These are phyloP conservation scores for Mycena latifolia DNA, from an alignment of 768 basidiomycete species.

Conservation along the genomic window DNA sequence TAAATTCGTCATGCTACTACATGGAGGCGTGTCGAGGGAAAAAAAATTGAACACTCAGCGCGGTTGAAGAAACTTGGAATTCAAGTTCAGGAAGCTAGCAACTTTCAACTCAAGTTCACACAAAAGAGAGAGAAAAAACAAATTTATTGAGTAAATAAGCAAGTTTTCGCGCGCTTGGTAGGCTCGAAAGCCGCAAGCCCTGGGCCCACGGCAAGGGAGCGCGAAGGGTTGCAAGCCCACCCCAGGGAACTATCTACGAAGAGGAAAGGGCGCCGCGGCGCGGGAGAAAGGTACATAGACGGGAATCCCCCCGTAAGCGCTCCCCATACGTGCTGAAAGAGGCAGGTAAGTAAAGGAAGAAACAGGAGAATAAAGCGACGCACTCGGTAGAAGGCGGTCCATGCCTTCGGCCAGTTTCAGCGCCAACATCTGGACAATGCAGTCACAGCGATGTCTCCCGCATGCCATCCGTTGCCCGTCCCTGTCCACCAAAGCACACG, in stretches of 20 bases:
- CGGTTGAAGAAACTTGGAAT: no score
- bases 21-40: no score
- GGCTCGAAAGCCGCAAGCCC: slow-evolving; percentile 7
- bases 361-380: background rate
- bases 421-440: background rate
- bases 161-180: slow-evolving; percentile 5
- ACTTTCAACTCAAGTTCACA: background rate
- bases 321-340: background rate
- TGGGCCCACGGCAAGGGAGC: slow-evolving; percentile 1
- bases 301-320: background rate
- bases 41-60: no score
- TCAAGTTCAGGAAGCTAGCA: no score
- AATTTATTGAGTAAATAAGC: background rate
- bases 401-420: background rate
- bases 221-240: background rate
- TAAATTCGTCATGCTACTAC: no score
- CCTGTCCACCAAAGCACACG: background rate
- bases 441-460: background rate
- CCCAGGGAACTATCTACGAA: slow-evolving; percentile 7
- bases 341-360: background rate
- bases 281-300: background rate
- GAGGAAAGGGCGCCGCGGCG: background rate
- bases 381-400: background rate
- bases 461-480: background rate
- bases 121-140: background rate